Conservation (phyloP, 345 rosid genomes). For the Citrus glauca region DNA sequence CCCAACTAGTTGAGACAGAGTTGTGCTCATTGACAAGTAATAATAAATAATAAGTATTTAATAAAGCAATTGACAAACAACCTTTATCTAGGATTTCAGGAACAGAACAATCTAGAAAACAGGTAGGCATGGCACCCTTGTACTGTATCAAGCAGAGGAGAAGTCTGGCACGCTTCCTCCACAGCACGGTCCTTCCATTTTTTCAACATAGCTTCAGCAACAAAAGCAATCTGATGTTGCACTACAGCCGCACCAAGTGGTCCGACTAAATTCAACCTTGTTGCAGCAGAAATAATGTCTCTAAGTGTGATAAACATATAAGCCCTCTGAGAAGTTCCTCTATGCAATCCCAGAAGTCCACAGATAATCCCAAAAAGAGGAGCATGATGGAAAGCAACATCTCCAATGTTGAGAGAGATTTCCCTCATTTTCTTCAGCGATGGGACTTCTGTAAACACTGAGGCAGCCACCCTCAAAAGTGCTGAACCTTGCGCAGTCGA, state of each 20-base stretch:
- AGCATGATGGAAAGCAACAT: constrained; percentile 64
- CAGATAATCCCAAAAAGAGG: constrained; percentile 77
- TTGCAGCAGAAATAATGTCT: constrained; percentile 82
- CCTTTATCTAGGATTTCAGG: neutral
- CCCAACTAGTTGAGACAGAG: neutral
- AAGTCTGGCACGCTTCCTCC: constrained; percentile 61
- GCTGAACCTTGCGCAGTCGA: constrained; percentile 80
- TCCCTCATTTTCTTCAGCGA: constrained; percentile 51
- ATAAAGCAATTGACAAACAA: too few relatives aligned
- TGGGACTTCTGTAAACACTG: constrained; percentile 62
- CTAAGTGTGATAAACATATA: constrained; percentile 71
- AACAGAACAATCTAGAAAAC: neutral
- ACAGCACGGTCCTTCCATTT: constrained; percentile 66
- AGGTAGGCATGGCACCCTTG: constrained; percentile 65
- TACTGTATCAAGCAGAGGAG: constrained; percentile 73
- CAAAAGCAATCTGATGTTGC: constrained; percentile 68
- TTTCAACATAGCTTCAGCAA: constrained; percentile 49
- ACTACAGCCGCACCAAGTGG: constrained; percentile 73
- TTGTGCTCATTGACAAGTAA: too few relatives aligned
- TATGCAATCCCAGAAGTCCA: constrained; percentile 65
- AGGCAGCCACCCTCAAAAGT: constrained; percentile 66
- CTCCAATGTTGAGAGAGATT: constrained; percentile 29
- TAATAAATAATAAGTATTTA: neutral
- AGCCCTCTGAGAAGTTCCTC: constrained; percentile 66
- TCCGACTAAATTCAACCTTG: constrained; percentile 76